These are phyloP conservation scores for Cymbopogon citratus DNA, from an alignment of 176 grass and related monocot species.

Conservation along the genomic window DNA sequence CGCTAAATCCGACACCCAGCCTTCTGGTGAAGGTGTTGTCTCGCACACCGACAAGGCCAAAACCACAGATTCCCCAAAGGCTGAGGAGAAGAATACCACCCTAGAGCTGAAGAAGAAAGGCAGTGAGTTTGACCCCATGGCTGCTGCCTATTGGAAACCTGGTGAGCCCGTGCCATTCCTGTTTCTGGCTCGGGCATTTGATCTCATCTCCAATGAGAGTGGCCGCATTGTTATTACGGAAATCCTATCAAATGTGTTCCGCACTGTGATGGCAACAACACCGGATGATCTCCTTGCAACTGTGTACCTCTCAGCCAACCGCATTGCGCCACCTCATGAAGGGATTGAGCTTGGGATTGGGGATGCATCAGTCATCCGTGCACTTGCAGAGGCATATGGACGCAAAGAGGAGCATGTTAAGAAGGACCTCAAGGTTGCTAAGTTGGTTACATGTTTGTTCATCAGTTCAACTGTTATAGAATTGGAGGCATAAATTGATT, in stretches of 20 bases:
- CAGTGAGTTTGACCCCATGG: conserved; percentile 59
- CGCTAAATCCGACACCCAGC: conserved; percentile 38
- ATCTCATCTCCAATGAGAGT: conserved; percentile 89
- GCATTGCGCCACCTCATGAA: conserved; percentile 84
- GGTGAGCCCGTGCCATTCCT: conserved; percentile 78
- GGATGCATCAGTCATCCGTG: conserved; percentile 79
- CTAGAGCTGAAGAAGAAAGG: conserved; percentile 85
- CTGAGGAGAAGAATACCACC: conserved; percentile 34
- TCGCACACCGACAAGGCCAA: conserved; percentile 22
- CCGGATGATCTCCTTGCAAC: conserved; percentile 78
- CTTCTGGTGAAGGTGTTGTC: conserved; percentile 14
- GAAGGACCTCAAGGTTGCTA: conserved; percentile 76
- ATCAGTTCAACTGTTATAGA: background rate
- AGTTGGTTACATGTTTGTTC: conserved; percentile 14
- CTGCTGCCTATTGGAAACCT: conserved; percentile 69
- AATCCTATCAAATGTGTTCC: conserved; percentile 85
- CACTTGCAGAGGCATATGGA: conserved; percentile 88
- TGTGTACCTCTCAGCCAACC: conserved; percentile 86
- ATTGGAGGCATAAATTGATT: background rate
- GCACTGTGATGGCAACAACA: conserved; percentile 74
- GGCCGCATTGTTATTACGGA: conserved; percentile 80
- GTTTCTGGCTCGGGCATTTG: conserved; percentile 74
- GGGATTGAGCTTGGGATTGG: conserved; percentile 94
- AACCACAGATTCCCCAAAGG: conserved; percentile 8
- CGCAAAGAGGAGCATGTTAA: conserved; percentile 96